A percentile compares a stretch with the other conserved stretches of the same genome.
phyloP scores from a whole-genome alignment of 495 filamentous ascomycete species.

The Daldinia vernicosa region DNA sequence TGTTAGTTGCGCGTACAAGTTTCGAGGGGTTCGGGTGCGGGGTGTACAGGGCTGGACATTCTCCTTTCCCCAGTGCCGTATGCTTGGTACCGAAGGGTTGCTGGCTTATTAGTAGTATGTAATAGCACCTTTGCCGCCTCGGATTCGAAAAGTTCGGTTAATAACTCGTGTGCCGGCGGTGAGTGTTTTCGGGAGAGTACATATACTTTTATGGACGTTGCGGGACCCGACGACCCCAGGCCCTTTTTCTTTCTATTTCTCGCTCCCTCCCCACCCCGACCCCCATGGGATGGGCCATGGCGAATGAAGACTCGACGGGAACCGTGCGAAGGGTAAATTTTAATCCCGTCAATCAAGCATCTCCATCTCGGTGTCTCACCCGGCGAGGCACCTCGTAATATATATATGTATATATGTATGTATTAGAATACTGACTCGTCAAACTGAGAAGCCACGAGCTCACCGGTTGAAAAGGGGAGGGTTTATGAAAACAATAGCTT shows the following conservation, averaged over 20 bases:
- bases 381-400: constrained; percentile 15
- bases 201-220: constrained; percentile 7
- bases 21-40: constrained; percentile 27
- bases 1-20: constrained; percentile 17
- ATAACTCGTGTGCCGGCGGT: constrained; percentile 26
- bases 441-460: constrained; percentile 28
- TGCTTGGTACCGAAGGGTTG: constrained; percentile 32
- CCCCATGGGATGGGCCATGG: constrained; percentile 1
- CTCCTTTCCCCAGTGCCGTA: constrained; percentile 29
- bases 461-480: constrained; percentile 21
- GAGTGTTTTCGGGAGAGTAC: constrained; percentile 11
- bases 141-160: constrained; percentile 4
- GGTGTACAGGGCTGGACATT: constrained; percentile 28
- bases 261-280: neutral
- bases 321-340: constrained; percentile 9
- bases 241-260: neutral
- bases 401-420: neutral
- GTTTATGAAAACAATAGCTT: constrained; percentile 22
- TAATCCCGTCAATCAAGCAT: constrained; percentile 3
- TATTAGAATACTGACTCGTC: constrained; percentile 26
- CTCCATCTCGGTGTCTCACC: constrained; percentile 22
- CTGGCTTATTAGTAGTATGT: too few relatives aligned
- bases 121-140: constrained; percentile 24
- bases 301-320: constrained; percentile 15
- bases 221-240: constrained; percentile 20